Conservation (phyloP, 2,329 filamentous ascomycete genomes). For the Diaporthe capsici region DNA sequence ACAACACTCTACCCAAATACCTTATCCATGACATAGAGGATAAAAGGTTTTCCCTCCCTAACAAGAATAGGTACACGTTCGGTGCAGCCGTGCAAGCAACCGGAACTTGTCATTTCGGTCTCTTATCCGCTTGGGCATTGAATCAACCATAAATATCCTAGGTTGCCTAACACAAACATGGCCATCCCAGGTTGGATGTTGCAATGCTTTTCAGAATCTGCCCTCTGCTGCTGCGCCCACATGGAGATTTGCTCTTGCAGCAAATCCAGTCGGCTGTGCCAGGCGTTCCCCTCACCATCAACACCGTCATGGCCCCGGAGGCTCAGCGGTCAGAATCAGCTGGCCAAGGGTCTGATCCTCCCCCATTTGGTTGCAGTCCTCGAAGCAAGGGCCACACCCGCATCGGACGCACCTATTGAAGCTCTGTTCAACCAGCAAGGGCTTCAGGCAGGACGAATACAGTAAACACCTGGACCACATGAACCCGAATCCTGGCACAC, state of each 20-base stretch:
- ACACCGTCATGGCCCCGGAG: constrained; percentile 1
- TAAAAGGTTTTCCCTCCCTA: not conserved
- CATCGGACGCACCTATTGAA: not conserved
- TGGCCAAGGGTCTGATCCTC: constrained; percentile 24
- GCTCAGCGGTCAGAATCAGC: constrained; percentile 23
- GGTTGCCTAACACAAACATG: constrained; percentile 10
- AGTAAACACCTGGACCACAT: constrained; percentile 1
- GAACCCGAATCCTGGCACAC: constrained; percentile 21
- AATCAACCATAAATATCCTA: constrained; percentile 6
- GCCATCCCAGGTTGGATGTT: not conserved
- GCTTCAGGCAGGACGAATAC: not conserved
- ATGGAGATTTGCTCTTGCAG: not conserved
- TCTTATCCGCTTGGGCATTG: constrained; percentile 1
- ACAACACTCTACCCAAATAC: not conserved
- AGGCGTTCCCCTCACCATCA: constrained; percentile 2
- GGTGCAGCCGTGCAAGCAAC: constrained; percentile 1
- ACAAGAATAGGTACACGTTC: constrained; percentile 1
- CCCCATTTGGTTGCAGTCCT: not conserved
- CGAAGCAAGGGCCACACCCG: not conserved
- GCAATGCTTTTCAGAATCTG: not conserved
- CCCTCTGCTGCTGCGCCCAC: not conserved
- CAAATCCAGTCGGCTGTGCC: constrained; percentile 23
- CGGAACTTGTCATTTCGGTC: not conserved
- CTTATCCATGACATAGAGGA: not conserved
- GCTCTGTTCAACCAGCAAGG: not conserved